Evolutionary conservation across 805 yeast genomes (phyloP), one percentile per base, ranked within the genome.

Genomic region (Brettanomyces naardenensis): DNA sequence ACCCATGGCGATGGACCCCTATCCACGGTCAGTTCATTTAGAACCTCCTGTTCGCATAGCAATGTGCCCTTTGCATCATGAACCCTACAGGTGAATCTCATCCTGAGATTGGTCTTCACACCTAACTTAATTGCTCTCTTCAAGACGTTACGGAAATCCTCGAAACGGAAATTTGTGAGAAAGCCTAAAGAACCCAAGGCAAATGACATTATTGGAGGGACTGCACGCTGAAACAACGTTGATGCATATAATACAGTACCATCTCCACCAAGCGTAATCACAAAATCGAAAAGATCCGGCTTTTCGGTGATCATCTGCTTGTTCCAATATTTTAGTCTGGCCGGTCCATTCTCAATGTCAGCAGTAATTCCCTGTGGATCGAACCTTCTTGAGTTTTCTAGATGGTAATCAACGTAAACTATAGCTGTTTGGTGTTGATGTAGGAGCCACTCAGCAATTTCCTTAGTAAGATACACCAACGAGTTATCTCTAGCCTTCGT

Each of bases 1-100:
- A 89, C 85, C 64, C 79, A 88, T 0, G 97, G 95, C 23, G 89
- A 80, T 3, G 96, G 95, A 0, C 97, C 97, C 36, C 97, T 68
- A 54, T 89, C 97, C 20, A 90, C 78, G 0, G 92, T 94, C 41
- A 90, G 63, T 57, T 89, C 97, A 56, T 89, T 89, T 44, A 90
- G 66, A 3, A 87, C 94, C 54, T 87, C 94, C 52, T 83, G 80
- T 42, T 75, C 79, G 43, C 74, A 65, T 3, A 75, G 62, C 23
- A 75, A 67, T 41, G 69, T 72, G 10, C 84, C 80, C 21, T 65
- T 66, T 23, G 64, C 58, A 20, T 68, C 62, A 49, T 68, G 74
- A 3, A 88, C 84, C 22, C 89, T 69, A 57, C 96, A 87, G 2
- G 89, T 77, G 53, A 90, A 75, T 44, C 97, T 69, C 92, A 89